phyloP scores from a whole-genome alignment of 1,284 basidiomycete species.

The Papiliotrema fonsecae region DNA sequence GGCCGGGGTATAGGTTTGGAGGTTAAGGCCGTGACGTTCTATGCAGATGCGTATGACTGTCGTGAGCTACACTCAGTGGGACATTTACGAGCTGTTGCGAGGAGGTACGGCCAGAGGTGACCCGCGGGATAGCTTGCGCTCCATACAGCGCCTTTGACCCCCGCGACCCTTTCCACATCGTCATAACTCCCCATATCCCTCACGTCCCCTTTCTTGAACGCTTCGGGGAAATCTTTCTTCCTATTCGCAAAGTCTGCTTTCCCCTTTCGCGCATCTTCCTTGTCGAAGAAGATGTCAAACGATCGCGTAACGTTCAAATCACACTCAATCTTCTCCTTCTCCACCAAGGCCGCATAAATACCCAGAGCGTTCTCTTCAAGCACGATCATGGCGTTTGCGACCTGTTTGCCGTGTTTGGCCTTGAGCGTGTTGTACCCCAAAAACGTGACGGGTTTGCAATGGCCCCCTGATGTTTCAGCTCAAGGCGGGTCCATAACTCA shows the following conservation, averaged over 20 bases:
- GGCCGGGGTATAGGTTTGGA: slow-evolving; percentile 26
- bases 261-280: slow-evolving; percentile 12
- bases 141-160: slow-evolving; percentile 17
- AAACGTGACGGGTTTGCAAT: slow-evolving; percentile 36
- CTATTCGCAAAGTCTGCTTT: slow-evolving; percentile 17
- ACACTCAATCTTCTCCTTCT: slow-evolving; percentile 28
- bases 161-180: slow-evolving; percentile 16
- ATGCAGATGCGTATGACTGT: slow-evolving; percentile 18
- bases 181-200: slow-evolving; percentile 11
- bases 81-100: slow-evolving; percentile 24
- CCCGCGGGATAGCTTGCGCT: slow-evolving; percentile 28
- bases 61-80: not conserved
- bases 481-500: slow-evolving; percentile 6
- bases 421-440: slow-evolving; percentile 29
- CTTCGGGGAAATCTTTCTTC: slow-evolving; percentile 8
- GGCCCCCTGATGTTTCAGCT: slow-evolving; percentile 19
- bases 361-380: slow-evolving; percentile 23
- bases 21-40: slow-evolving; percentile 16
- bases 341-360: slow-evolving; percentile 19
- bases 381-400: slow-evolving; percentile 22
- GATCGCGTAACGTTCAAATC: slow-evolving; percentile 33
- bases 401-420: slow-evolving; percentile 23
- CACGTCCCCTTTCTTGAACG: slow-evolving; percentile 12
- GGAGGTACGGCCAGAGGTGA: slow-evolving; percentile 31
- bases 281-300: slow-evolving; percentile 29